Base-by-base conservation (phyloP, 805 yeast genomes). In the Yarrowia deformans region DNA sequence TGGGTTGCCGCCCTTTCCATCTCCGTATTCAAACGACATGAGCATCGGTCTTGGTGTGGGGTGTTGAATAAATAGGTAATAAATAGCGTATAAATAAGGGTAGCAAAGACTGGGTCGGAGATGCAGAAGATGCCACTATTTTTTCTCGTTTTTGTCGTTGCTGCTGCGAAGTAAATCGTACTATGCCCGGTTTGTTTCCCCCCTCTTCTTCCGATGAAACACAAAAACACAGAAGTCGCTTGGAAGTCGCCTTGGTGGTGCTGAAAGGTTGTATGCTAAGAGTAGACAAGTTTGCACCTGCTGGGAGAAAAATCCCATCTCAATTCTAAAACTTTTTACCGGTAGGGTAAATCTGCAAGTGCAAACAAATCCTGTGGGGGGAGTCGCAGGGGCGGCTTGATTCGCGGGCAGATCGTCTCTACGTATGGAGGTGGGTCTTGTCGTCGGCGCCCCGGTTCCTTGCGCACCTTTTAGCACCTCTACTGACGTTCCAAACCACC, bases 21-120 rank as follows among this genome's bases (percentile, higher is more conserved):
- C 68, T 19, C 56, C 55, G 46, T 63, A 63, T 49, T 63, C 68
- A 63, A 63, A 63, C 48, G 68, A 63, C 68, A 63, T 63, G 68
- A 63, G 68, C 68, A 63, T 63, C 48, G 56, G 66, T 37, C 14
- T 18, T 13, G 46, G 12, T 19, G 61, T 39, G 42, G 60, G 13
- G 45, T 19, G 49, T 42, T 42, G 54, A 63, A 63, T 63, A 63
- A 63, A 63, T 63, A 63, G 42, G 48, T 19, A 60, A 60, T 60
- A 60, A 60, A 60, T 60, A 60, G 64, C 39, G 64, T 56, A 60
- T 60, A 60, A 60, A 60, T 60, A 60, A 60, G 32, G 52, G 39
- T 56, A 23, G 49, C 49, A 13, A 34, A 34, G 39, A 54, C n/a
- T 29, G 19, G 18, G 58, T 37, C 16, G 19, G 39, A n/a, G 39